These are phyloP conservation scores for Phalaenopsis aphrodite DNA, from an alignment of 106 monocot genomes.

Conservation along the genomic window DNA sequence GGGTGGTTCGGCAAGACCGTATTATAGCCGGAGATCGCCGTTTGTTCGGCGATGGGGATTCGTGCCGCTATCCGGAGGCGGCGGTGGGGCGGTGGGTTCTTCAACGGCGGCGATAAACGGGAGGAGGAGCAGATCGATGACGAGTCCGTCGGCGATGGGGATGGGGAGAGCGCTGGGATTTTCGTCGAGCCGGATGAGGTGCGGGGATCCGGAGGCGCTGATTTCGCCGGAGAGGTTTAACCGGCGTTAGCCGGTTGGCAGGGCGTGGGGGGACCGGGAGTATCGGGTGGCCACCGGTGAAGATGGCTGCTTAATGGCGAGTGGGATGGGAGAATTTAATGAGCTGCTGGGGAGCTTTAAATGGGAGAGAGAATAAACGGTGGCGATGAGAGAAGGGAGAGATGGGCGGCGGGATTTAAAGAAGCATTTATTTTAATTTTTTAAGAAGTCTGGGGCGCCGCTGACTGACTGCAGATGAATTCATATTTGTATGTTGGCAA, in stretches of 20 bases:
- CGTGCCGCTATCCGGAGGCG: slow-evolving; percentile 35
- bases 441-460: no score
- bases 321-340: neutral
- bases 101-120: neutral
- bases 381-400: neutral
- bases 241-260: slow-evolving; percentile 14
- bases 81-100: slow-evolving; percentile 14
- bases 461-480: no score
- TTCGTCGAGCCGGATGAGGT: slow-evolving; percentile 70
- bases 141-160: slow-evolving; percentile 37
- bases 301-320: neutral
- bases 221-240: slow-evolving; percentile 84
- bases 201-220: slow-evolving; percentile 88
- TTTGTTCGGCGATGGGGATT: slow-evolving; percentile 37
- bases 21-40: slow-evolving; percentile 21
- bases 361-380: neutral
- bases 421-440: no score
- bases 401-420: neutral
- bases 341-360: slow-evolving; percentile 1
- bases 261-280: neutral
- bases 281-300: neutral
- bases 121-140: slow-evolving; percentile 47
- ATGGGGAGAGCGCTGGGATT: slow-evolving; percentile 9
- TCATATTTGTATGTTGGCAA: no score
- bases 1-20: slow-evolving; percentile 19